Evolutionary conservation across 2,329 filamentous ascomycete genomes (phyloP).

Genomic region (Malbranchea cinnamomea): DNA sequence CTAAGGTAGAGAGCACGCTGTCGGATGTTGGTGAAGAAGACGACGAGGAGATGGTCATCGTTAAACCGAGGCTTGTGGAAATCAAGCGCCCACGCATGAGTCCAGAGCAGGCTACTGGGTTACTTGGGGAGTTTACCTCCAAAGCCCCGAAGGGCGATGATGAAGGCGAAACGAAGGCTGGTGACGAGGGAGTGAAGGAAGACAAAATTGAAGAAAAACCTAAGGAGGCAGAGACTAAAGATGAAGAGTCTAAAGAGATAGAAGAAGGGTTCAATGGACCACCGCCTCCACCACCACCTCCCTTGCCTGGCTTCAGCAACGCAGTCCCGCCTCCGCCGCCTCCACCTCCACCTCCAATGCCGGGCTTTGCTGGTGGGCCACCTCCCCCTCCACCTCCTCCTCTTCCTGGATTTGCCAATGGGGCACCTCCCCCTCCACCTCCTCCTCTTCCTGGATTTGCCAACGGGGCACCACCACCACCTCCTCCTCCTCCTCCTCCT

Average conservation of each 20-base stretch:
- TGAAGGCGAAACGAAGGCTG: constrained; percentile 24
- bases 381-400: constrained; percentile 23
- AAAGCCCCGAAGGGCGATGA: constrained; percentile 60
- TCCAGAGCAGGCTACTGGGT: constrained; percentile 46
- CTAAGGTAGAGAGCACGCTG: constrained; percentile 21
- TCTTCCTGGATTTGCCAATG: constrained; percentile 25
- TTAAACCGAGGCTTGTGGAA: constrained; percentile 66
- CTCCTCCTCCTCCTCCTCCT: constrained; percentile 24
- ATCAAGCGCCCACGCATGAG: constrained; percentile 53
- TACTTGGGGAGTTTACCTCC: constrained; percentile 57
- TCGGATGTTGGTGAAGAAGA: constrained; percentile 40
- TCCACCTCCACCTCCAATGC: constrained; percentile 33
- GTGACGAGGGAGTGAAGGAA: constrained; percentile 9
- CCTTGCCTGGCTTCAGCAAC: constrained; percentile 24
- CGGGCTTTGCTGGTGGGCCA: constrained; percentile 27
- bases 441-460: constrained; percentile 32
- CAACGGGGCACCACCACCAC: constrained; percentile 27
- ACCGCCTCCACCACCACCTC: constrained; percentile 35
- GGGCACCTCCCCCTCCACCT: constrained; percentile 35
- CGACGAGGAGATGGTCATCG: constrained; percentile 52
- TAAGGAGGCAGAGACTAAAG: constrained; percentile 3
- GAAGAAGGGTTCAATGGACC: constrained; percentile 19
- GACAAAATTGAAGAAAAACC: constrained; percentile 27
- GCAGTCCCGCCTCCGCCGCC: constrained; percentile 32
- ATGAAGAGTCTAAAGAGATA: constrained; percentile 4